Conservation (phyloP, 495 filamentous ascomycete species). For the Xylaria intraflava region DNA sequence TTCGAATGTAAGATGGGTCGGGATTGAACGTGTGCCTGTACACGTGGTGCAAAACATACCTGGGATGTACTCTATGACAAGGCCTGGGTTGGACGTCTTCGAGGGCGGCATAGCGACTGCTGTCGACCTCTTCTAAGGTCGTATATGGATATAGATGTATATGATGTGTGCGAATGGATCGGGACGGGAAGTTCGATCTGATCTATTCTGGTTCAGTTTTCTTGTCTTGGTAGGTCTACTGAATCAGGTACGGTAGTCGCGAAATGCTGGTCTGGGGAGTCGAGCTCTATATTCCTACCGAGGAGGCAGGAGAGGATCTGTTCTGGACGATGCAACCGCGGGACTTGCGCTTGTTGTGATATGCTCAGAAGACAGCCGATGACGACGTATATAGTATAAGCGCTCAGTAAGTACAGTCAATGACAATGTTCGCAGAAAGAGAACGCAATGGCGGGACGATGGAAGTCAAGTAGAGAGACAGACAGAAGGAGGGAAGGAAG, state of each 20-base stretch:
- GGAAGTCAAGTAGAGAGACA: neutral
- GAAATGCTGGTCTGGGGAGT: neutral
- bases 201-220: neutral
- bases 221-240: neutral
- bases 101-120: conserved; percentile 38
- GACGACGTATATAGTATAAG: neutral
- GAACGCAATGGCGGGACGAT: neutral
- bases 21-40: neutral
- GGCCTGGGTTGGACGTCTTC: conserved; percentile 40
- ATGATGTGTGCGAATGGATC: neutral
- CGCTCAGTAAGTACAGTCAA: neutral
- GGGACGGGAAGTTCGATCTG: neutral
- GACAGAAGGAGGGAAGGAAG: neutral
- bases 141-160: neutral
- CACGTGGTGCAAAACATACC: conserved; percentile 30
- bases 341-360: neutral
- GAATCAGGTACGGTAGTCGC: neutral
- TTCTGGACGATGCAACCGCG: neutral
- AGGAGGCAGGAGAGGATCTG: neutral
- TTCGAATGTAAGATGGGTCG: neutral
- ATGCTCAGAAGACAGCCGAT: neutral
- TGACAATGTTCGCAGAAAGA: neutral
- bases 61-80: conserved; percentile 54
- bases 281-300: neutral
- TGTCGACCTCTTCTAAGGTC: neutral